phyloP scores from a whole-genome alignment of 768 basidiomycete genomes.

The Leccinum variicolor region DNA sequence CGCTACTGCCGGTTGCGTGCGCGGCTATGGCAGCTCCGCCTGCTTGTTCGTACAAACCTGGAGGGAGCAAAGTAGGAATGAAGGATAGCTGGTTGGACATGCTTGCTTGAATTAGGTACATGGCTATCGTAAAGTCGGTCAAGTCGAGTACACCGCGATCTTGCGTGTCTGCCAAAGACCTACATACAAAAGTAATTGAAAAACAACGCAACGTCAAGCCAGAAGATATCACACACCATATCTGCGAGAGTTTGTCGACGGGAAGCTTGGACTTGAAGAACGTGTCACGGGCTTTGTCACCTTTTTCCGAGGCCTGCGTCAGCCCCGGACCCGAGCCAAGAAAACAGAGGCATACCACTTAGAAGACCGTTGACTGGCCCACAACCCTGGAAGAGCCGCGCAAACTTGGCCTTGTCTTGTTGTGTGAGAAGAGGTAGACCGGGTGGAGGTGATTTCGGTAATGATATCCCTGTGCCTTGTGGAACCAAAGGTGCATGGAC shows the following conservation, averaged over 20 bases:
- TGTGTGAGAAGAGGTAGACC: conserved; percentile 66
- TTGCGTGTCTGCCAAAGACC: conserved; percentile 95
- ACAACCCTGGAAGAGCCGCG: conserved; percentile 67
- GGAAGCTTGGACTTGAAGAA: conserved; percentile 90
- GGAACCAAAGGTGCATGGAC: conserved; percentile 47
- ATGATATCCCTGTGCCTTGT: conserved; percentile 53
- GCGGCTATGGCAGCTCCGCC: conserved; percentile 39
- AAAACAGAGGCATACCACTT: conserved; percentile 50
- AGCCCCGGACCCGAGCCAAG: not conserved
- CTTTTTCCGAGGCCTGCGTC: conserved; percentile 35
- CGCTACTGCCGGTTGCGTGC: conserved; percentile 59
- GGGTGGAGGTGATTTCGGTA: conserved; percentile 59
- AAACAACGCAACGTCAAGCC: not conserved
- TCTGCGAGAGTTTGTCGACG: conserved; percentile 84
- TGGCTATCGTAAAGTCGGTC: conserved; percentile 90
- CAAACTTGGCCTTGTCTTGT: conserved; percentile 84
- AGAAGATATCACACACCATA: conserved; percentile 63
- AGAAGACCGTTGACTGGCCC: conserved; percentile 76
- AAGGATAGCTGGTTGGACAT: conserved; percentile 77
- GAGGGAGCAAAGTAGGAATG: conserved; percentile 74
- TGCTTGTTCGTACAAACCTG: conserved; percentile 84
- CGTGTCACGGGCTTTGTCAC: conserved; percentile 84
- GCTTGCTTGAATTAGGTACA: conserved; percentile 92
- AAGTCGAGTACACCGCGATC: conserved; percentile 85
- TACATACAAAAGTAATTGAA: conserved; percentile 38